phyloP scores from a whole-genome alignment of 306 rosid genomes.

The Sphenostylis stenocarpa region DNA sequence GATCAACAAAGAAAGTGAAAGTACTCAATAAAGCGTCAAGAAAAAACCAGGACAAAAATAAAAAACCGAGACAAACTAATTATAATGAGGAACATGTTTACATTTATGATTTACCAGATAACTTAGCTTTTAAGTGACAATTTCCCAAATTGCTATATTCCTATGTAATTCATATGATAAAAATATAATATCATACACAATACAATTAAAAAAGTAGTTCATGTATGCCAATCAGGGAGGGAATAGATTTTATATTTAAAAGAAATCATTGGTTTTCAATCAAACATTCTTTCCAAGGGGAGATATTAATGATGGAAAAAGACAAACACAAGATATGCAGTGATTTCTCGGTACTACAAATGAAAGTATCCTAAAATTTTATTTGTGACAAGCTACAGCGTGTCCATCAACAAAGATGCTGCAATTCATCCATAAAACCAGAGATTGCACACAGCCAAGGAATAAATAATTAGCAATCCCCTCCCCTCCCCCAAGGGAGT shows the following conservation, averaged over 20 bases:
- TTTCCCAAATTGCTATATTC: background rate
- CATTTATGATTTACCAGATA: background rate
- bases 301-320: background rate
- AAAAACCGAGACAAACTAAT: background rate
- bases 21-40: too few relatives aligned
- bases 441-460: background rate
- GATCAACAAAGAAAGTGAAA: background rate
- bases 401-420: background rate
- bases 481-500: too few relatives aligned
- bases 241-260: background rate
- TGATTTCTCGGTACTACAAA: background rate
- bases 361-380: background rate
- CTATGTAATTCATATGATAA: background rate
- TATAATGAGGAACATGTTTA: background rate
- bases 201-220: background rate
- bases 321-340: background rate
- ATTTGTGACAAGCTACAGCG: background rate
- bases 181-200: background rate
- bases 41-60: too few relatives aligned
- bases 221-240: background rate
- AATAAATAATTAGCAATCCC: background rate
- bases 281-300: background rate
- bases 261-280: background rate
- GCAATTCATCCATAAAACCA: background rate
- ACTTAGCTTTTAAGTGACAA: background rate